Evolutionary conservation across 1,284 basidiomycete species (phyloP), one percentile per base, ranked within the genome.

Genomic region (Ustilago crameri): DNA sequence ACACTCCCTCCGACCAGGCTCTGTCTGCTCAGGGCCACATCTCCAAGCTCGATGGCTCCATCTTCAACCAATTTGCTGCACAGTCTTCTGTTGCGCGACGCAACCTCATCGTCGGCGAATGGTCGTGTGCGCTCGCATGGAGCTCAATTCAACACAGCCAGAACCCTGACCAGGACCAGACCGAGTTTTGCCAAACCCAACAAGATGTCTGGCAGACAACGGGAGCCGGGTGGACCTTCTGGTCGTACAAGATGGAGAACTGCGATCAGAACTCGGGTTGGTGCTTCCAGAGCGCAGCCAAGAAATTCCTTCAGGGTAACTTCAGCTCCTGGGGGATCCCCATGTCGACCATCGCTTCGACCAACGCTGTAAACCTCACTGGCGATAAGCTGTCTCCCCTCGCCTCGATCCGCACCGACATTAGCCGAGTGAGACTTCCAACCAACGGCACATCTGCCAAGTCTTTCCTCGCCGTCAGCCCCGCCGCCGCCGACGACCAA

Each of bases 181-280:
- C 83, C 48, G 82, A 86, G 4, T 91, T 91, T 77, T 91, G 91
- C 78, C 84, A 85, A 9, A 86, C 86, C 2, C 90, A 92, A 71
- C 85, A 88, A 84, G 85, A 87, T 24, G 86, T 87, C 1, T 93
- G 91, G 79, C 75, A 86, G 4, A 87, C 87, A 50, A 84, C 84
- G 15, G 87, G 89, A 3, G 87, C 89, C 0, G 90, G 91, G 0
- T 91, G 89, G 88, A 84, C 85, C 23, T 92, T 91, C 82, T 92
- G 91, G 91, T 87, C 89, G 89, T 83, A 78, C 88, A 79, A 78
- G 50, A 78, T 82, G 78, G 76, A 82, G 53, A 72, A 80, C 59
- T 82, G 81, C 56, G 53, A 74, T 30, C 53, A 70, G 51, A 82
- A 82, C 27, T 62, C 77, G 8, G 81, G 81, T n/a, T 82, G 81